phyloP scores from a whole-genome alignment of 176 grass and related monocot species.

The Ensete ventricosum region DNA sequence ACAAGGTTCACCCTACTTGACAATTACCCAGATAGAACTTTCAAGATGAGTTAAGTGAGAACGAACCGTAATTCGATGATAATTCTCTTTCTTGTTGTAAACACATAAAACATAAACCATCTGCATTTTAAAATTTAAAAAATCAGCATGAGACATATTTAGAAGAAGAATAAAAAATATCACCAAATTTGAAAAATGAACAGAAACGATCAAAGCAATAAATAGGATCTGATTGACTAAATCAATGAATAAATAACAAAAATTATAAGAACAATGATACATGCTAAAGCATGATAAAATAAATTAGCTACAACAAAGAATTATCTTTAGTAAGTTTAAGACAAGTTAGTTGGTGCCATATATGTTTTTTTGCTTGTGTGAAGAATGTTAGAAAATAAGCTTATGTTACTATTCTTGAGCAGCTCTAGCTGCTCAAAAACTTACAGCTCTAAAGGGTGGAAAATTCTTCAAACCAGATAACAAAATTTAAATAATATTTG shows the following conservation, averaged over 20 bases:
- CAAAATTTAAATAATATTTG: too few species aligned
- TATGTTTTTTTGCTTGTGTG: background rate
- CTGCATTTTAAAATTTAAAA: slow-evolving; percentile 23
- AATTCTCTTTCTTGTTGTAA: slow-evolving; percentile 97
- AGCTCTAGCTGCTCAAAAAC: background rate
- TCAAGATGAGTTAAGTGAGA: background rate
- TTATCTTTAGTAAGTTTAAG: background rate
- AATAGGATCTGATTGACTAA: background rate
- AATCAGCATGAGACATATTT: too few species aligned
- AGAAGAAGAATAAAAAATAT: slow-evolving; percentile 5
- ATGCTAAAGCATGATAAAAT: background rate
- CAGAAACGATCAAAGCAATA: background rate
- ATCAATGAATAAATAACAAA: background rate
- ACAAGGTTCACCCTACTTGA: too few species aligned
- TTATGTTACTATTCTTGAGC: too few species aligned
- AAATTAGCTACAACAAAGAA: background rate
- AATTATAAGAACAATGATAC: background rate
- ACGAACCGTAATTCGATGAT: slow-evolving; percentile 65
- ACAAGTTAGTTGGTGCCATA: background rate
- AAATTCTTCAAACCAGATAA: too few species aligned
- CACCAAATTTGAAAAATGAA: background rate
- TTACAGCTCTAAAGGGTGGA: too few species aligned
- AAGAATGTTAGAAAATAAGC: background rate
- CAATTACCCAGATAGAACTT: too few species aligned
- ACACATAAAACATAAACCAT: slow-evolving; percentile 85